Conservation (phyloP, 2,329 filamentous ascomycete species). For the Byssochlamys sp. region DNA sequence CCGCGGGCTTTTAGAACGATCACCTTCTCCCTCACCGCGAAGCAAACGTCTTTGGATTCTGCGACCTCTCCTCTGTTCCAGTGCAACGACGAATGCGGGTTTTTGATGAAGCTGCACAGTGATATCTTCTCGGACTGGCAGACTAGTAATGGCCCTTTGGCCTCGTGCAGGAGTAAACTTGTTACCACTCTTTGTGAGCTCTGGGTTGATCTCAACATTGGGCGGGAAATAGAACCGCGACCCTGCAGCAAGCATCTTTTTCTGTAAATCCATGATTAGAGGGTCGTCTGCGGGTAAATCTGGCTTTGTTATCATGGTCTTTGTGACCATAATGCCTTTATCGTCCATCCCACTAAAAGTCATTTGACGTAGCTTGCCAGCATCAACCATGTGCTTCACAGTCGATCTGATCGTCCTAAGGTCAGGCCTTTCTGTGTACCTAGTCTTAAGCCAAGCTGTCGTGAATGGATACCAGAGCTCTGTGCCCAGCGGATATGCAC, state of each 20-base stretch:
- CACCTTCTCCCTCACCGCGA: slow-evolving; percentile 11
- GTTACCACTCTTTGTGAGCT: slow-evolving; percentile 20
- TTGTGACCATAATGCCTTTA: slow-evolving; percentile 41
- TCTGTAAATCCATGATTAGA: slow-evolving; percentile 40
- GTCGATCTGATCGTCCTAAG: slow-evolving; percentile 43
- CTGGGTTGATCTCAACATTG: slow-evolving; percentile 30
- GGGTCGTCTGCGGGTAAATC: slow-evolving; percentile 37
- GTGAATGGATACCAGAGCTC: slow-evolving; percentile 49
- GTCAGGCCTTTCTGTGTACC: slow-evolving; percentile 40
- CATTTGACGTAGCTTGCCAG: slow-evolving; percentile 44
- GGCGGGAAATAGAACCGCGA: slow-evolving; percentile 38
- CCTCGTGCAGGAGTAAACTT: slow-evolving; percentile 6
- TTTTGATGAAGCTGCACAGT: slow-evolving; percentile 29
- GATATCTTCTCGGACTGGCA: slow-evolving; percentile 25
- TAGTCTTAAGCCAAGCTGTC: slow-evolving; percentile 42
- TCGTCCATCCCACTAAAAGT: slow-evolving; percentile 42
- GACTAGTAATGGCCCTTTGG: slow-evolving; percentile 4
- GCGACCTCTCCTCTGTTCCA: slow-evolving; percentile 19
- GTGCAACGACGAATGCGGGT: slow-evolving; percentile 20
- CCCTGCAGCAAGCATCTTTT: slow-evolving; percentile 40
- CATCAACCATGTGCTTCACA: slow-evolving; percentile 41
- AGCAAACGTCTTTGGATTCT: slow-evolving; percentile 17
- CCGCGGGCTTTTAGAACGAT: slow-evolving; percentile 2
- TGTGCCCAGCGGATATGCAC: slow-evolving; percentile 46
- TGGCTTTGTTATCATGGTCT: slow-evolving; percentile 40